These are phyloP conservation scores for Spongospora subterranea DNA, from an alignment of 208 protist species.

Conservation along the genomic window DNA sequence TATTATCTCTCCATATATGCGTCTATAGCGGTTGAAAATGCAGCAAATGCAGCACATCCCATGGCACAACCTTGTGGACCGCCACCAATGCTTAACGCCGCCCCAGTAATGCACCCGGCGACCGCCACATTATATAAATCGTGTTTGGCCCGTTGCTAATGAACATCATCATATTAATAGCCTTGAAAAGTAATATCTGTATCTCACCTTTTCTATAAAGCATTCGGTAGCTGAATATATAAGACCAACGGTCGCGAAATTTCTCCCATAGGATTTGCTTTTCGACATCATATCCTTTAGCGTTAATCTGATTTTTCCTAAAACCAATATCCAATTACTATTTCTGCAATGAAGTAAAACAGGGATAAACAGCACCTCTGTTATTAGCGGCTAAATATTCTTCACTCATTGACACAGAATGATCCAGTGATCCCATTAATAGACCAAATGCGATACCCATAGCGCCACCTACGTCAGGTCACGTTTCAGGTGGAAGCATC, in stretches of 20 bases:
- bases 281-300: slow-evolving; percentile 29
- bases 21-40: slow-evolving; percentile 41
- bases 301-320: slow-evolving; percentile 11
- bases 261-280: slow-evolving; percentile 20
- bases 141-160: slow-evolving; percentile 41
- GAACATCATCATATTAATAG: neutral
- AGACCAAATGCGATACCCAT: slow-evolving; percentile 34
- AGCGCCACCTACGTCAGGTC: neutral
- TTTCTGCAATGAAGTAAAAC: neutral
- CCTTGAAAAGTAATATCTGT: neutral
- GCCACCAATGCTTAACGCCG: neutral
- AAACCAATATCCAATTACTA: neutral
- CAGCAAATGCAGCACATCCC: slow-evolving; percentile 29
- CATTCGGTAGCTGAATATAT: slow-evolving; percentile 36
- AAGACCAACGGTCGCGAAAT: slow-evolving; percentile 36
- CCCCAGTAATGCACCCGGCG: slow-evolving; percentile 26
- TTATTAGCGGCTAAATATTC: neutral
- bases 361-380: neutral
- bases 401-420: slow-evolving; percentile 44
- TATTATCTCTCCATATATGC: slow-evolving; percentile 42
- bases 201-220: slow-evolving; percentile 41
- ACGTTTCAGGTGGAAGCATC: neutral
- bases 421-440: slow-evolving; percentile 42
- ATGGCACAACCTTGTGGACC: neutral
- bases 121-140: slow-evolving; percentile 39